Percentiles rank a stretch among this genome's conserved stretches.
Conservation (phyloP, 2,329 filamentous ascomycete species). For the Aspergillus jensenii region DNA sequence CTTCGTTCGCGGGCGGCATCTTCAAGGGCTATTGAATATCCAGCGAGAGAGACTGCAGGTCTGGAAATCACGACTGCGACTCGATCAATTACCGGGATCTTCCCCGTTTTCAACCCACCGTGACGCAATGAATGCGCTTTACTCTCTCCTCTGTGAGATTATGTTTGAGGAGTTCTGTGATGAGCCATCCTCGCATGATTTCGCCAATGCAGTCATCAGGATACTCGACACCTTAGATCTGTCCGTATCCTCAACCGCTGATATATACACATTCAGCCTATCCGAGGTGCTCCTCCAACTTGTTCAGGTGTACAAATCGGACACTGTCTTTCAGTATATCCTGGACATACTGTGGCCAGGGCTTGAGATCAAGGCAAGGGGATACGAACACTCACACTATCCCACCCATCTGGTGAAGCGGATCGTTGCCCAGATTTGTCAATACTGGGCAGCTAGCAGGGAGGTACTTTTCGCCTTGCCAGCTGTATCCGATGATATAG, state of each 20-base stretch:
- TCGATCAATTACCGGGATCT: background rate
- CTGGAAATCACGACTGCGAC: background rate
- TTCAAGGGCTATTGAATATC: background rate
- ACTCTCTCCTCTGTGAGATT: conserved; percentile 13
- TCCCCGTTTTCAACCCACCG: conserved; percentile 5
- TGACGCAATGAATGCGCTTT: conserved; percentile 15
- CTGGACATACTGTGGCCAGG: conserved; percentile 20
- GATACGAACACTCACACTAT: conserved; percentile 25
- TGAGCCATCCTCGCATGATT: background rate
- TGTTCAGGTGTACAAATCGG: conserved; percentile 2
- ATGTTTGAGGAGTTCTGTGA: conserved; percentile 2
- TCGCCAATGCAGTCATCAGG: background rate
- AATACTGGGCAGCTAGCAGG: conserved; percentile 3
- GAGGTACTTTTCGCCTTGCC: conserved; percentile 4
- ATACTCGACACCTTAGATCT: background rate
- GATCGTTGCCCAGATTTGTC: conserved; percentile 16
- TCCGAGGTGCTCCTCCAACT: conserved; percentile 12
- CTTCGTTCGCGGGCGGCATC: background rate
- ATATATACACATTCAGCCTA: conserved; percentile 17
- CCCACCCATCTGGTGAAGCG: conserved; percentile 24
- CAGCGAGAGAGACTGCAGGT: background rate
- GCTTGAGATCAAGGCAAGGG: conserved; percentile 15
- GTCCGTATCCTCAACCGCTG: background rate
- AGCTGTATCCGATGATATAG: conserved; percentile 12
- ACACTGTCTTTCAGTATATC: conserved; percentile 6